Evolutionary conservation across 208 protist species (phyloP), one percentile per base, ranked within the genome.

Genomic region (Balamuthia mandrillaris): DNA sequence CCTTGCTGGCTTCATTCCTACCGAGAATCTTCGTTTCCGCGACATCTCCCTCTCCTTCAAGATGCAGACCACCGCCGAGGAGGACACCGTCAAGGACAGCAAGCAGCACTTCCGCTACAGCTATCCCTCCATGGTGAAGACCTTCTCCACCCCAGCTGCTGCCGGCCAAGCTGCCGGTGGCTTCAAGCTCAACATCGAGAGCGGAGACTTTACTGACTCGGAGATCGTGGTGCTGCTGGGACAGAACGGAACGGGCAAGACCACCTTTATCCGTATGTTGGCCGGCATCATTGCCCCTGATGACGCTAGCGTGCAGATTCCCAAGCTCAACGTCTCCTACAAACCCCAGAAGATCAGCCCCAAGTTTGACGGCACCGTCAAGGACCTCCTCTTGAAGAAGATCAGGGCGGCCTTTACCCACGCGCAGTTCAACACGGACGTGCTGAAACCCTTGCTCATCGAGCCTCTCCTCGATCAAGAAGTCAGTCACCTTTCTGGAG

Each of bases 291-390:
- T 85, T 10, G 29, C 89, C 60, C 81, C 92, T 41, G 87, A 94
- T 60, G 85, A 84, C 51, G 79, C 87, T n/a, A 39, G 45, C 42
- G 44, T 79, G 9, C 84, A 94, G 65, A 91, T 99, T 24, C 98
- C 98, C 18, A 89, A 97, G 87, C 90, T 99, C 31, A 95, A 96
- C 78, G 96, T 99, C 77, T 98, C 95, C 79, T 99, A 99, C 95
- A 99, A 99, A 90, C 99, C 98, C 58, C 98, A 99, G 93, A 99
- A 98, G 88, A 99, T 99, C 84, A 89, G 95, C 31, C 98, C 99
- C 47, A 99, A 98, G 91, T 99, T 99, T 88, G 88, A 85, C 77
- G 96, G 96, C 54, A 95, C 96, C 29, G 98, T 99, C 52, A 93
- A 94, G 44, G 89, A 97, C 82, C 93, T 99, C 16, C 94, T 99